A percentile compares a stretch with the other conserved stretches of the same genome.
Evolutionary conservation across 345 rosid genomes (phyloP).

Genomic region (Eucalyptus tenuipes): DNA sequence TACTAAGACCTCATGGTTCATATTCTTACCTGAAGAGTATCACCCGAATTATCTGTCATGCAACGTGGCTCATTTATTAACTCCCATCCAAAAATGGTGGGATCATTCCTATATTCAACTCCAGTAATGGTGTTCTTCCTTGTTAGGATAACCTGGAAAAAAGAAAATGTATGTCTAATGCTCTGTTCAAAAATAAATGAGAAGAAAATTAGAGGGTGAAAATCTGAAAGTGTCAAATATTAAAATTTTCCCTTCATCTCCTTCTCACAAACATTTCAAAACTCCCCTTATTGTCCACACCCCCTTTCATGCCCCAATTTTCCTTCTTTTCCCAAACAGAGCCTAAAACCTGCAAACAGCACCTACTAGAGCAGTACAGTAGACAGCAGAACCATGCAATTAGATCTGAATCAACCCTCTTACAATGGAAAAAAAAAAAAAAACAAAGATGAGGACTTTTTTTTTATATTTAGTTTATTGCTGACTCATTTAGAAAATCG

Average conservation of each 20-base stretch:
- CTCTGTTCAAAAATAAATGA: neutral
- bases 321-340: neutral
- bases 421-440: neutral
- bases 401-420: neutral
- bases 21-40: conserved; percentile 74
- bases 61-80: conserved; percentile 94
- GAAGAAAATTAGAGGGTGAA: neutral
- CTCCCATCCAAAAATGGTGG: conserved; percentile 92
- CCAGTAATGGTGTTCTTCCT: conserved; percentile 91
- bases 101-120: conserved; percentile 77
- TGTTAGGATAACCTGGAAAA: conserved; percentile 53
- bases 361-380: neutral
- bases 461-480: neutral
- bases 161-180: neutral
- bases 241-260: neutral
- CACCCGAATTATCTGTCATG: conserved; percentile 83
- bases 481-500: neutral
- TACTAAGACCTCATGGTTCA: neutral
- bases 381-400: neutral
- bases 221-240: neutral
- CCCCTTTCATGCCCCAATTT: neutral
- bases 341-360: neutral
- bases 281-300: neutral
- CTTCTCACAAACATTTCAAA: neutral
- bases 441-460: neutral